Conservation (phyloP, 345 rosid species). For the Mangifera indica region DNA sequence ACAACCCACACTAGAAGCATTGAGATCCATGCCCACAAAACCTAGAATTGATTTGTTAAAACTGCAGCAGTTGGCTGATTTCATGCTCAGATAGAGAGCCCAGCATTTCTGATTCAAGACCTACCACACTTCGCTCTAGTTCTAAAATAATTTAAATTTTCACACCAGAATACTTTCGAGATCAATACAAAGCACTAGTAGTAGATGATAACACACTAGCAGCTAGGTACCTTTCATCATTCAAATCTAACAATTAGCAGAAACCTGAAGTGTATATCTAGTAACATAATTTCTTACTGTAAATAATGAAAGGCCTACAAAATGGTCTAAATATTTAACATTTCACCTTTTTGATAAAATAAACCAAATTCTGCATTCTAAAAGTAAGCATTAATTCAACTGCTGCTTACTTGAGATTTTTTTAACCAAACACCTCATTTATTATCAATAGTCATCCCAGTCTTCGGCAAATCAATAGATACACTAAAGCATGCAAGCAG, state of each 20-base stretch:
- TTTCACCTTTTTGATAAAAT: background rate
- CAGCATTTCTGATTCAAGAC: background rate
- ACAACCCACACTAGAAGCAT: background rate
- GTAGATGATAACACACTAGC: too few species aligned
- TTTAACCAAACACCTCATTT: background rate
- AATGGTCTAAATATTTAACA: background rate
- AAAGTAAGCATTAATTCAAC: background rate
- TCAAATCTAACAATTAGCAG: background rate
- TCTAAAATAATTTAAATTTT: background rate
- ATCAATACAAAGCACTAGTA: background rate
- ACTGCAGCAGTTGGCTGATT: background rate
- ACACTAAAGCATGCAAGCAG: background rate
- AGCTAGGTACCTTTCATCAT: background rate
- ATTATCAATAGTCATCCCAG: background rate
- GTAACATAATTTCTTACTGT: background rate
- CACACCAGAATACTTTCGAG: too few species aligned
- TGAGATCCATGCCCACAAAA: background rate
- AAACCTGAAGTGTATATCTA: background rate
- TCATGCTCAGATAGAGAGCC: background rate
- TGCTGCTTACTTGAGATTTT: background rate
- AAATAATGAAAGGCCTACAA: background rate
- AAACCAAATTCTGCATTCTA: background rate
- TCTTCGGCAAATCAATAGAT: background rate
- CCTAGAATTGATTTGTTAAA: background rate
- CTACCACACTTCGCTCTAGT: background rate